A percentile compares a stretch with the other conserved stretches of the same genome.
Evolutionary conservation across 129 eudicot species (phyloP).

Genomic region (Chrysanthemum lavandulifolium): DNA sequence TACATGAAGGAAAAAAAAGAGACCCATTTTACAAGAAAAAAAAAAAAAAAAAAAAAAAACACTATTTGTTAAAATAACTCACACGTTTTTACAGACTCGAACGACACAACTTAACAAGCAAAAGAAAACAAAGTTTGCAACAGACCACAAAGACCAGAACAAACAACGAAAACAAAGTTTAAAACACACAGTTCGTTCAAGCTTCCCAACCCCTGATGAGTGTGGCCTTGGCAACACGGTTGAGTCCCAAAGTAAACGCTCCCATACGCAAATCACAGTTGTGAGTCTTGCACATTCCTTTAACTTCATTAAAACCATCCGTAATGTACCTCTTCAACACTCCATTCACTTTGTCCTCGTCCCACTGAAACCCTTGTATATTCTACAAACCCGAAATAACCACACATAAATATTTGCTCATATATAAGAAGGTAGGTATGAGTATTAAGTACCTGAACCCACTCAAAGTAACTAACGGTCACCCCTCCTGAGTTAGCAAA

Average conservation of each 20-base stretch:
- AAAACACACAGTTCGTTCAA: background rate
- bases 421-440: background rate
- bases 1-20: too few species aligned
- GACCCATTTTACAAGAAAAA: too few species aligned
- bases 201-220: conserved; percentile 97
- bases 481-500: conserved; percentile 95
- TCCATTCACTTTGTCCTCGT: conserved; percentile 67
- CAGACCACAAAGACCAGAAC: background rate
- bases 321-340: conserved; percentile 85
- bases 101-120: background rate
- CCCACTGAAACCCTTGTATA: conserved; percentile 98
- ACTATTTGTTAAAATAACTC: too few species aligned
- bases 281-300: conserved; percentile 86
- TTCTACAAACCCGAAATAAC: conserved; percentile 41
- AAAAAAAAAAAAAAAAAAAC: too few species aligned
- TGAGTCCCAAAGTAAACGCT: conserved; percentile 84
- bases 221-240: conserved; percentile 93
- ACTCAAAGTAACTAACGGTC: conserved; percentile 94
- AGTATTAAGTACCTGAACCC: background rate
- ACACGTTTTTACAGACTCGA: too few species aligned
- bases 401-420: background rate
- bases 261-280: conserved; percentile 96
- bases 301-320: conserved; percentile 68
- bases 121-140: background rate
- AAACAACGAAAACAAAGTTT: background rate